Evolutionary conservation across 169 alveolate species (phyloP).

Genomic region (Cystoisospora suis): DNA sequence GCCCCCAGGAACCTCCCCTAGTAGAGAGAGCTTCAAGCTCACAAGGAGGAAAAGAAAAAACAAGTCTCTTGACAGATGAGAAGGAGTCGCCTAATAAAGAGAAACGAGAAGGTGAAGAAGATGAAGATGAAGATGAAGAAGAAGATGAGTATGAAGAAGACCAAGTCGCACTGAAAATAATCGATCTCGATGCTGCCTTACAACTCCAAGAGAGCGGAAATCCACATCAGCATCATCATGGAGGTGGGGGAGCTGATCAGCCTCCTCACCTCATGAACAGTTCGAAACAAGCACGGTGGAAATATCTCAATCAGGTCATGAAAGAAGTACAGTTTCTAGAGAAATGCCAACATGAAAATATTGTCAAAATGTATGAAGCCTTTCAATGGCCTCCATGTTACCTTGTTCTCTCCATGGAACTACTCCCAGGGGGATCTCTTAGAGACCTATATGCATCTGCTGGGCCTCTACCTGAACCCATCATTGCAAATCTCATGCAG

Average conservation of each 20-base stretch:
- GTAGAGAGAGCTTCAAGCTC: too few species aligned
- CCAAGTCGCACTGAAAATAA: slow-evolving; percentile 51
- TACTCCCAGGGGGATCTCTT: slow-evolving; percentile 73
- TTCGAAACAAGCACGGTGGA: background rate
- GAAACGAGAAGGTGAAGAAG: background rate
- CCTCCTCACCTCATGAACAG: background rate
- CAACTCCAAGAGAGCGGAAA: slow-evolving; percentile 27
- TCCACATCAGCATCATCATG: background rate
- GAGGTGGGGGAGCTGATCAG: background rate
- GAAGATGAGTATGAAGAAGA: slow-evolving; percentile 30
- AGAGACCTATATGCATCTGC: slow-evolving; percentile 56
- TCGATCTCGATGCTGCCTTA: slow-evolving; percentile 58
- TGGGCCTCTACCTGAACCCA: slow-evolving; percentile 75
- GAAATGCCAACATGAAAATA: slow-evolving; percentile 22
- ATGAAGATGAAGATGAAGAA: background rate
- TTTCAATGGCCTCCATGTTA: slow-evolving; percentile 60
- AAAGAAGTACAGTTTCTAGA: slow-evolving; percentile 4
- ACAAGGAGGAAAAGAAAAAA: background rate
- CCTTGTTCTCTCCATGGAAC: slow-evolving; percentile 67
- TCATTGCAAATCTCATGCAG: slow-evolving; percentile 64
- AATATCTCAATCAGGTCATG: background rate
- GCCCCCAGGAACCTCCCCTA: too few species aligned
- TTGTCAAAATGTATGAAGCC: slow-evolving; percentile 35
- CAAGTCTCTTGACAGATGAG: background rate
- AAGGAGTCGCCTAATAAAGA: background rate